Base-by-base conservation (phyloP, 257 asterid species). In the Cynanchum wilfordii region DNA sequence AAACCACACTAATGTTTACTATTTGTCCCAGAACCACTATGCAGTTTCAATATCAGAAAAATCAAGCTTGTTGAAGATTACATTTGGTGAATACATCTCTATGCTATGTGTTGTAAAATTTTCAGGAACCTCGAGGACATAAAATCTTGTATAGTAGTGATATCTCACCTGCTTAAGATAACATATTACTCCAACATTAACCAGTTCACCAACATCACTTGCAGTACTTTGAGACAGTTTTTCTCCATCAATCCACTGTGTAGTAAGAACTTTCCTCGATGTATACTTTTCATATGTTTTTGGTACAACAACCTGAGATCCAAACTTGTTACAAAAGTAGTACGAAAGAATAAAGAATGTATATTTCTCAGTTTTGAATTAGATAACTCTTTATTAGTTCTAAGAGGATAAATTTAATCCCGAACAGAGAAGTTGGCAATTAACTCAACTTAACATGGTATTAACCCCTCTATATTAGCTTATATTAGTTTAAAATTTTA, bases 151-250 rank as follows among this genome's bases (percentile, higher is more conserved):
- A n/a, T n/a, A 22, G 25, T 11, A 64, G 13, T 33, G 54, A 77
- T 9, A 52, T 24, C 67, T 66, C 83, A 95, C 99, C 99, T 95
- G 99, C 87, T 92, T 95, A 80, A 95, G 96, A 88, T 95, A 95
- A 89, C 99, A 95, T 88, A 95, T 95, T 68, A 95, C 99, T 80
- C 99, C 99, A 67, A 95, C 99, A 80, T 95, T 95, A 30, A 95
- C 99, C 76, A 95, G 83, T 59, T 89, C 95, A 58, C 99, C 99
- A 69, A 95, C 99, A 87, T 95, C 99, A 82, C 93, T 89, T 80
- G 93, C 99, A 58, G 96, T 90, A 84, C 99, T 95, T 87, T 95
- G 99, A 58, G 99, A 95, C 50, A 95, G 88, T 85, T 95, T 95
- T 87, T 92, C 99, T 68, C 99, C 99, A 0, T 95, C 98, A 76